Base-by-base conservation (phyloP, 2,329 filamentous ascomycete species). In the Paraconiothyrium brasiliense region DNA sequence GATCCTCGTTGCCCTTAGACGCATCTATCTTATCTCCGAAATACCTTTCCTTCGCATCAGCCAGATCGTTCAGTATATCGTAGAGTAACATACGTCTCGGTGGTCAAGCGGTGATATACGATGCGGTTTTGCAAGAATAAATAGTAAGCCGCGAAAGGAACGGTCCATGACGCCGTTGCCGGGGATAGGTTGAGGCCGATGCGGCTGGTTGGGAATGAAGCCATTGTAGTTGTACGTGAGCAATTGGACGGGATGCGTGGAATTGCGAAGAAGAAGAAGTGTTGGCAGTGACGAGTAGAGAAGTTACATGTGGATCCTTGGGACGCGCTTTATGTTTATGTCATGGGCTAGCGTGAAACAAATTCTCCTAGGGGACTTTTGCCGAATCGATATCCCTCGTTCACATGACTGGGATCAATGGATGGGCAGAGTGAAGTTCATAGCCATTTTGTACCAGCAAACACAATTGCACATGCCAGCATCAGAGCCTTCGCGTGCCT, bases 101-200 rank as follows among this genome's bases (percentile, higher is more conserved):
- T 70, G 10, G 59, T 65, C 13, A 79, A 34, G 6, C 81, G 79
- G 4, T 77, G 67, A 39, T 69, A 68, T 13, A 75, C 73, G 54
- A 83, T 72, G 16, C 81, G 76, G 44, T 76, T 74, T 58, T 78
- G 78, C 22, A 83, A 76, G 64, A 82, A 75, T 52, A 77, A 48
- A 54, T 80, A 77, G 66, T 82, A 83, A 5, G 73, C 74, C 6
- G 77, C 74, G 61, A 83, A 81, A 24, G 81, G 81, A 37, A 76
- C 68, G 35, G 75, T 68, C 76, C 75, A 81, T n/a, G 73, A 72
- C 63, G 79, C 76, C 54, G 79, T 78, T 39, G 76, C 73, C n/a
- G 76, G 76, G 13, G 74, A 68, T 7, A 77, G 67, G 37, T 59
- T 49, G 10, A 79, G 70, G 49, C 76, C 76, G 55, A 78, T 59